A percentile compares a stretch with the other conserved stretches of the same genome.
These are phyloP conservation scores for Polytrichum commune DNA, from an alignment of 225 moss, liverwort and hornwort genomes.

Conservation along the genomic window DNA sequence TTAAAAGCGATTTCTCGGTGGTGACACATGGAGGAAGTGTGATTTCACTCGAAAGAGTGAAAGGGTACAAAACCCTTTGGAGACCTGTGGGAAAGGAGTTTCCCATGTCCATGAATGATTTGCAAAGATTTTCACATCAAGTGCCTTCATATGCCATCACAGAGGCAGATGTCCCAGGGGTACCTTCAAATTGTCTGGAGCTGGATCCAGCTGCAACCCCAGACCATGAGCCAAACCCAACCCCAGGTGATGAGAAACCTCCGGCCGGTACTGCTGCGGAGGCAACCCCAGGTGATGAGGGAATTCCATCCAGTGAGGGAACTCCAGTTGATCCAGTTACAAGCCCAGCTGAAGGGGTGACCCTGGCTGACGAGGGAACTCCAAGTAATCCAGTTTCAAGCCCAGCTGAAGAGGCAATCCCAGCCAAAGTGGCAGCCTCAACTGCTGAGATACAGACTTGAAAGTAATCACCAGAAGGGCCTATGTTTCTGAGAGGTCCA, in stretches of 20 bases:
- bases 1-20: slow-evolving; percentile 29
- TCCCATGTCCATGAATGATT: slow-evolving; percentile 21
- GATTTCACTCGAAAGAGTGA: slow-evolving; percentile 23
- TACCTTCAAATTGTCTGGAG: slow-evolving; percentile 39
- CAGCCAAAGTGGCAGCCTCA: not conserved
- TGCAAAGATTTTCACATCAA: slow-evolving; percentile 43
- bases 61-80: slow-evolving; percentile 40
- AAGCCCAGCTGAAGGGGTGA: not conserved
- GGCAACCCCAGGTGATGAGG: not conserved
- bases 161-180: slow-evolving; percentile 9
- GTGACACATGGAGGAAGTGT: slow-evolving; percentile 25
- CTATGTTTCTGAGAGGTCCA: too few species aligned
- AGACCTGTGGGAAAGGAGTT: slow-evolving; percentile 23
- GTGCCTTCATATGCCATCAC: slow-evolving; percentile 26
- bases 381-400: not conserved
- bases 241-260: not conserved
- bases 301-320: not conserved
- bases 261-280: not conserved
- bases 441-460: not conserved
- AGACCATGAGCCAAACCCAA: slow-evolving; percentile 4
- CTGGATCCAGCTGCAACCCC: slow-evolving; percentile 64
- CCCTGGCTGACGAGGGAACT: not conserved
- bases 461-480: too few species aligned
- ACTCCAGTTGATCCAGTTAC: not conserved
- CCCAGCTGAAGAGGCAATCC: not conserved